phyloP scores from a whole-genome alignment of 257 asterid genomes.

The Marsdenia floribunda region DNA sequence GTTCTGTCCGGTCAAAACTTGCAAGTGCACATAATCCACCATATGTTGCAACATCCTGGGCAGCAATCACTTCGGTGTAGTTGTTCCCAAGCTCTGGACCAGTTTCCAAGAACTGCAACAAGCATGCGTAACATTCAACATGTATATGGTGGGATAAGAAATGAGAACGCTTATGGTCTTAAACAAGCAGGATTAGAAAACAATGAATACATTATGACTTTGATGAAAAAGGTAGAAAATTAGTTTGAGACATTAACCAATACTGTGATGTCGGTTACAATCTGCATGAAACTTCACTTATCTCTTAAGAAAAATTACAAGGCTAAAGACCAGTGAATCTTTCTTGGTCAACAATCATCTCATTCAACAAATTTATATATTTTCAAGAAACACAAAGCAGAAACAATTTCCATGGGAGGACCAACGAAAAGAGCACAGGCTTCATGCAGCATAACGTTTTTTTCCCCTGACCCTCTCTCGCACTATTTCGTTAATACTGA shows the following conservation, averaged over 20 bases:
- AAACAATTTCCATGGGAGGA: too few species aligned
- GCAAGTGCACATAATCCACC: constrained; percentile 99
- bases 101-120: constrained; percentile 80
- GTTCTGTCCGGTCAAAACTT: constrained; percentile 88
- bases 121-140: constrained; percentile 8
- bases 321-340: background rate
- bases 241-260: background rate
- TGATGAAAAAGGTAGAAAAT: background rate
- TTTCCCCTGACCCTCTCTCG: background rate
- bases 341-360: background rate
- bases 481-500: background rate
- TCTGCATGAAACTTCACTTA: background rate
- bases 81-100: constrained; percentile 75
- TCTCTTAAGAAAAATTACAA: background rate
- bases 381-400: too few species aligned
- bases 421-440: background rate
- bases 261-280: background rate
- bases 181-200: background rate
- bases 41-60: constrained; percentile 96
- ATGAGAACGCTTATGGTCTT: constrained; percentile 7
- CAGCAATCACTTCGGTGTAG: constrained; percentile 82
- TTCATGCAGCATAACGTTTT: background rate
- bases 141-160: background rate
- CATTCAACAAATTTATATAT: too few species aligned
- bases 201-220: background rate